Conservation (phyloP, 345 rosid genomes). For the Murraya paniculata region DNA sequence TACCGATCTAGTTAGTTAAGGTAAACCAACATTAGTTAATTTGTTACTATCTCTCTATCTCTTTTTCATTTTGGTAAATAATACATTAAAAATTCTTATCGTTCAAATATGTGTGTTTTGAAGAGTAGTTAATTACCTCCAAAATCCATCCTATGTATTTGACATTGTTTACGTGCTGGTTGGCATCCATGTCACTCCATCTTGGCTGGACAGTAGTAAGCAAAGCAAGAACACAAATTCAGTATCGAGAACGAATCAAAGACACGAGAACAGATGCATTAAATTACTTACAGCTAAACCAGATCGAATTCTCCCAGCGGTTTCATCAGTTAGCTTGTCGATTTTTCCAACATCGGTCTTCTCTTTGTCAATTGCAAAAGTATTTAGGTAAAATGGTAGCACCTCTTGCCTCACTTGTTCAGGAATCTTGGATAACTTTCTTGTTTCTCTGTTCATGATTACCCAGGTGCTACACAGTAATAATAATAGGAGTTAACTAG, state of each 20-base stretch:
- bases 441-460: conserved; percentile 64
- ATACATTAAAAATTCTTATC: no score
- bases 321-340: conserved; percentile 50
- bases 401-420: conserved; percentile 54
- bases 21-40: no score
- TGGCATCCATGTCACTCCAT: conserved; percentile 72
- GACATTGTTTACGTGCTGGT: conserved; percentile 75
- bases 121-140: conserved; percentile 35
- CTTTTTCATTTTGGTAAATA: no score
- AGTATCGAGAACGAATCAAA: no score
- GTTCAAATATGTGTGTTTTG: no score
- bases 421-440: conserved; percentile 58
- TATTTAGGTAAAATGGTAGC: conserved; percentile 40
- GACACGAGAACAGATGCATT: no score
- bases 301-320: conserved; percentile 42
- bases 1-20: no score
- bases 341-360: conserved; percentile 39
- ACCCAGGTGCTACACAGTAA: conserved; percentile 55
- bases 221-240: neutral
- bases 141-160: conserved; percentile 74
- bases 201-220: conserved; percentile 42
- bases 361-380: conserved; percentile 36
- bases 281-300: conserved; percentile 44
- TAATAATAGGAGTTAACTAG: neutral
- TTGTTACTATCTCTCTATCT: no score